Evolutionary conservation across 768 basidiomycete genomes (phyloP).

Genomic region (Phanerochaete carnosa): DNA sequence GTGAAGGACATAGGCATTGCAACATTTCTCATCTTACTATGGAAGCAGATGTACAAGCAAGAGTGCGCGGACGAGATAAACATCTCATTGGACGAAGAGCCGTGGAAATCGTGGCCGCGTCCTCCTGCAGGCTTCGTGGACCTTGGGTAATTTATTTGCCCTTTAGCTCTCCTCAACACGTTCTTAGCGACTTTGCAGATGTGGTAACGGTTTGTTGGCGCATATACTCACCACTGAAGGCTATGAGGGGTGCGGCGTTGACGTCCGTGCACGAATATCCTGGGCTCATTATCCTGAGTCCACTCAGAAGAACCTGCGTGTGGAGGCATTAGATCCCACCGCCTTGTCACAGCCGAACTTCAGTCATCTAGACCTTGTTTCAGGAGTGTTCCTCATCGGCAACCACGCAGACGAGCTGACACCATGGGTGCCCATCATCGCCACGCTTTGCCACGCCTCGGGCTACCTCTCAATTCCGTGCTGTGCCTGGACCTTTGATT

Average conservation of each 20-base stretch:
- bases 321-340: conserved; percentile 71
- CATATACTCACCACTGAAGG: conserved; percentile 86
- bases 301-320: conserved; percentile 60
- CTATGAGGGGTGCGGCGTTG: conserved; percentile 80
- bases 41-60: conserved; percentile 66
- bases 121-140: conserved; percentile 88
- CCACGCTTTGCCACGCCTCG: conserved; percentile 54
- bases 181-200: conserved; percentile 39
- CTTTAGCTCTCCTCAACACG: background rate
- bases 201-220: conserved; percentile 90
- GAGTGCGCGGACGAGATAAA: background rate
- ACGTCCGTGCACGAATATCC: conserved; percentile 79
- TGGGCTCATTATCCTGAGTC: conserved; percentile 73
- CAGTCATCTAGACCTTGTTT: conserved; percentile 30
- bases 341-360: conserved; percentile 4
- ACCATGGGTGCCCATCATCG: conserved; percentile 87
- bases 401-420: conserved; percentile 98
- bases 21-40: conserved; percentile 87
- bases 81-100: conserved; percentile 27
- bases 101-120: conserved; percentile 73
- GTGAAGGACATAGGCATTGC: conserved; percentile 90
- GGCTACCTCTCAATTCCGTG: conserved; percentile 88
- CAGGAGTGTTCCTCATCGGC: conserved; percentile 76
- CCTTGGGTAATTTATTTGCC: conserved; percentile 62
- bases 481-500: conserved; percentile 82